Evolutionary conservation across 805 yeast species (phyloP).

Genomic region (Grigorovia yakushimaensis): DNA sequence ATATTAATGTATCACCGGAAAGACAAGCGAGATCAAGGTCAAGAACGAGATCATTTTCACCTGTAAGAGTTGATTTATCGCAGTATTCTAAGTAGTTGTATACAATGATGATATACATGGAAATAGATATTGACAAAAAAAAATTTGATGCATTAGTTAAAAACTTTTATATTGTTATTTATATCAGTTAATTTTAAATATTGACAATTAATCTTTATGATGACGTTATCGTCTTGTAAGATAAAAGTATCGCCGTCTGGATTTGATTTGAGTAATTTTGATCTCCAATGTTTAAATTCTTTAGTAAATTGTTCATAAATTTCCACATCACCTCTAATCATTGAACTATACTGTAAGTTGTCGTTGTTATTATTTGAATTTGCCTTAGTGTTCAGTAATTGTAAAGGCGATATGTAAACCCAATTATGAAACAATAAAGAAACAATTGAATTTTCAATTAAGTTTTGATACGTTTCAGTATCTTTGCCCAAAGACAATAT

Average conservation of each 20-base stretch:
- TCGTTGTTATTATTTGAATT: too few relatives aligned
- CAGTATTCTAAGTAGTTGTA: conserved; percentile 10
- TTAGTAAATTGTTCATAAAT: conserved; percentile 38
- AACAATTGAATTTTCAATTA: conserved; percentile 60
- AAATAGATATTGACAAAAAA: too few relatives aligned
- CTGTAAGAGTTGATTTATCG: conserved; percentile 25
- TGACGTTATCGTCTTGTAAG: conserved; percentile 51
- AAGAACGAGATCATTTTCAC: conserved; percentile 18
- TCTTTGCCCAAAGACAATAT: conserved; percentile 60
- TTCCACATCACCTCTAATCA: conserved; percentile 61
- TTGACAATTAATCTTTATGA: conserved; percentile 54
- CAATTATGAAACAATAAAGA: conserved; percentile 84
- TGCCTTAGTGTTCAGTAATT: background rate
- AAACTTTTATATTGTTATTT: conserved; percentile 41
- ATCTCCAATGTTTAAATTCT: conserved; percentile 52
- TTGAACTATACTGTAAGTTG: conserved; percentile 54
- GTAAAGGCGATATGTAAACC: conserved; percentile 39
- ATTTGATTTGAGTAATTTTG: conserved; percentile 48
- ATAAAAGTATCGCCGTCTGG: conserved; percentile 65
- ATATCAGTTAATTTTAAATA: conserved; percentile 71
- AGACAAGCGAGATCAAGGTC: conserved; percentile 13
- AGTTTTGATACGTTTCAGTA: conserved; percentile 66
- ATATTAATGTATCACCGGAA: background rate
- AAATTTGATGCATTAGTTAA: conserved; percentile 6
- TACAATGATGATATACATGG: background rate